phyloP scores from a whole-genome alignment of 345 rosid species.

The Pugionium cornutum region DNA sequence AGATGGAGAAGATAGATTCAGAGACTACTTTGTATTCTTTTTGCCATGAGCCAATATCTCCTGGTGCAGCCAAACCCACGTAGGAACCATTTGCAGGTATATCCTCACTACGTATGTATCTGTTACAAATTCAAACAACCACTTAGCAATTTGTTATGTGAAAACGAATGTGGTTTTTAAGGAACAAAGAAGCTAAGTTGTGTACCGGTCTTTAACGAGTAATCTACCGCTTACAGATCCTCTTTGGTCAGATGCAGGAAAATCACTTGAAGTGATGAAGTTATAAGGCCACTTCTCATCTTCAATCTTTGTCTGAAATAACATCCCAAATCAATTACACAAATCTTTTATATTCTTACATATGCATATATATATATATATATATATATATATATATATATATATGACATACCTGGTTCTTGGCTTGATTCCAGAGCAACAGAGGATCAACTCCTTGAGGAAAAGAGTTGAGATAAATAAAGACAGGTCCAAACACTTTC shows the following conservation, averaged over 20 bases:
- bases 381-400: not conserved
- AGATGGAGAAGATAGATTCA: slow-evolving; percentile 8
- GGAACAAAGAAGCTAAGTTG: not conserved
- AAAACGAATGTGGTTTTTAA: not conserved
- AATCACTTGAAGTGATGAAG: slow-evolving; percentile 73
- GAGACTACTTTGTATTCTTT: slow-evolving; percentile 69
- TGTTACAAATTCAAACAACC: slow-evolving; percentile 35
- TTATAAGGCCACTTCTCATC: slow-evolving; percentile 82
- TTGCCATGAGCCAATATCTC: slow-evolving; percentile 94
- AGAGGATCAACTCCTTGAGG: slow-evolving; percentile 48
- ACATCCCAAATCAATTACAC: not conserved
- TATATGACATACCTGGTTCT: slow-evolving; percentile 54
- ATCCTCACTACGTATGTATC: slow-evolving; percentile 44
- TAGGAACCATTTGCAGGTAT: slow-evolving; percentile 60
- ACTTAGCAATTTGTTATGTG: not conserved
- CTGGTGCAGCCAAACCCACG: slow-evolving; percentile 81
- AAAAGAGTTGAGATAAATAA: slow-evolving; percentile 68
- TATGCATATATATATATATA: not conserved
- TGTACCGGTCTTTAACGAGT: slow-evolving; percentile 63
- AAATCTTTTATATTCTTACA: slow-evolving; percentile 11
- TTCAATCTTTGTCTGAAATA: slow-evolving; percentile 56
- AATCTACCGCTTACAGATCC: slow-evolving; percentile 69
- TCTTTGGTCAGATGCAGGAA: slow-evolving; percentile 58
- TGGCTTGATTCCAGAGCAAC: slow-evolving; percentile 82
- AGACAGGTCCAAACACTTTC: slow-evolving; percentile 91